Base-by-base conservation (phyloP, 805 yeast species). In the Jamesozyma jinghongensis region DNA sequence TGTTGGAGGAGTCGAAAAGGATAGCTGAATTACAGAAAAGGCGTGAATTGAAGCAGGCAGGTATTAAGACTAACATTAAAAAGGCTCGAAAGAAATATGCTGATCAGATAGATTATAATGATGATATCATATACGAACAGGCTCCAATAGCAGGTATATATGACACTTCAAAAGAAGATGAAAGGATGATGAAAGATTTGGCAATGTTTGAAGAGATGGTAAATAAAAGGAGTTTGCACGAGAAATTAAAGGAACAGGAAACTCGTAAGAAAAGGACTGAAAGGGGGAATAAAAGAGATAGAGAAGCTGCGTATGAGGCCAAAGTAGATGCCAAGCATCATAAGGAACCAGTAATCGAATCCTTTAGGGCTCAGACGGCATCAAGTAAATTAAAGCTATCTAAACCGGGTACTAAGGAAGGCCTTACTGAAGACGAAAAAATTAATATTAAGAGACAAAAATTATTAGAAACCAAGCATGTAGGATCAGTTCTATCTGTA, bases 21-120 rank as follows among this genome's bases (percentile, higher is more conserved):
- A 69, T 86, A 18, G 84, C 95, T 0, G 64, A 79, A 42, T 55
- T 90, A 11, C 94, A 87, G 50, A 82, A 80, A 48, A 68, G 95
- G 48, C 67, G 95, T 49, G 94, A 84, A 48, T 65, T 85, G 57
- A 83, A 85, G 53, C 81, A 79, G 36, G 88, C 92, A 1, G 95
- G 95, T 2, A 69, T 79, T 10, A 74, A 69, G 27, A 68, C 74
- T 17, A 57, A 56, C 28, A 59, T 79, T 37, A 71, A 68, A 45
- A 69, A 70, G 16, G 68, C 68, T 39, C 78, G 72, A 54, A 75
- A 37, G n/a, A 71, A 72, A 49, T 70, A 66, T 36, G 66, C 73
- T 19, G 74, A 74, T 27, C 81, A 79, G 44, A 75, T 84, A 56
- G 96, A 88, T 57, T 86, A 85, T 59, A 85, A 81, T 56, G 81